Base-by-base conservation (phyloP, 768 basidiomycete species). In the Russula earlei region DNA sequence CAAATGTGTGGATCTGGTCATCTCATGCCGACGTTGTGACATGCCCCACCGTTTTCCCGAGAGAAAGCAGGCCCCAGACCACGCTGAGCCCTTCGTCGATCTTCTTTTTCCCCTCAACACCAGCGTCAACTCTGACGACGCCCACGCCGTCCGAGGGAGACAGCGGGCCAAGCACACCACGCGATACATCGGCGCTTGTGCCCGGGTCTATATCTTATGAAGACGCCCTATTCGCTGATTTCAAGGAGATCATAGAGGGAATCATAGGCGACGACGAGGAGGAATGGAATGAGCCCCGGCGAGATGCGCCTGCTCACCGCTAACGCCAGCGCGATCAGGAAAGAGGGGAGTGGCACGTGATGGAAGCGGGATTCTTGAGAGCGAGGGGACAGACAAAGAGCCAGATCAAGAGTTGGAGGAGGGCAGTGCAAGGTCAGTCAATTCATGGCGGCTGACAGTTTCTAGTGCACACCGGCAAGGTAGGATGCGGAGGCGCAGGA, bases 141-240 rank as follows among this genome's bases (percentile, higher is more conserved):
- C 20, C 12, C 9, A 53, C 52, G 14, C 46, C 46, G 12, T 33
- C n/a, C 11, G 46, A 17, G 14, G 11, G 34, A 8, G 43, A 45
- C 19, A 54, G 53, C 15, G 45, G 37, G 2, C 27, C 36, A 12
- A 47, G 45, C 36, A 45, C 25, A 15, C 25, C 25, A 8, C 52
- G 11, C 25, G 19, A 14, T 22, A 20, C 33, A 2, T 41, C 47
- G 2, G 47, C 49, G 5, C 40, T 49, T 15, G 33, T 55, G 19
- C 22, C 50, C 20, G 55, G 51, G 12, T 51, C 55, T 1, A 12
- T 5, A 15, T 56, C 55, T 25, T 55, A 48, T 11, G 55, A 56
- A 31, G 43, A 44, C 0, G 49, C 24, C 8, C 49, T 56, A n/a
- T 51, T 22, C 43, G n/a, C 27, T 2, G 49, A 56, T 17, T 56